Base-by-base conservation (phyloP, 768 basidiomycete genomes). In the Boletus rufocinnamomeus region DNA sequence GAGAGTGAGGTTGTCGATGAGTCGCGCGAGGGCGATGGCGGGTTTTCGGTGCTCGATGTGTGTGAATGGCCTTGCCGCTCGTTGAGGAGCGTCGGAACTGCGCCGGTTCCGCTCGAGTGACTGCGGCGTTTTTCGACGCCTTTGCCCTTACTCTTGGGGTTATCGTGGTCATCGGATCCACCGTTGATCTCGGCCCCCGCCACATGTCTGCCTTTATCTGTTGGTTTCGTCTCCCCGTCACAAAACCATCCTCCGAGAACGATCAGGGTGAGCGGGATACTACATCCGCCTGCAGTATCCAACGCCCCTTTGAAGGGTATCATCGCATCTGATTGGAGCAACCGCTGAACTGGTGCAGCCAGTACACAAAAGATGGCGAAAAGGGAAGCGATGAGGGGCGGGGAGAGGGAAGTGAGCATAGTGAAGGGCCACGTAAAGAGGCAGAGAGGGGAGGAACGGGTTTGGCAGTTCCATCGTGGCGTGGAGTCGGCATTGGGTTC, bases 161-260 rank as follows among this genome's bases (percentile, higher is more conserved):
- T 28, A 19, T 9, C 47, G 16, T 34, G 65, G 14, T 25, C 27
- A 8, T 47, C 8, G 6, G 63, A 43, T 7, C 19, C 34, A 7
- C 19, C 13, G 27, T 50, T 38, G 14, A 35, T 19, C n/a, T 47
- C 34, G 5, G 27, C n/a, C 23, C n/a, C n/a, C 14, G 4, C 30
- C 4, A 14, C 16, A 19, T 13, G 50, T 7, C 25, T 32, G 37
- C 2, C 6, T 28, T 41, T 59, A 2, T 1, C n/a, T 2, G 43
- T 56, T 6, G 32, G 6, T 2, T 56, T 46, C 32, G 53, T 23
- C 3, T 63, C 56, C 13, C 79, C 76, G 0, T 76, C 77, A 70
- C 86, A 89, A 75, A 96, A 96, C 78, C 95, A 98, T 16, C 91
- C 94, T 13, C 95, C 95, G 44, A 98, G 86, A 7, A 97, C 93